Conservation (phyloP, 2,329 filamentous ascomycete species). For the Neonectria magnoliae region DNA sequence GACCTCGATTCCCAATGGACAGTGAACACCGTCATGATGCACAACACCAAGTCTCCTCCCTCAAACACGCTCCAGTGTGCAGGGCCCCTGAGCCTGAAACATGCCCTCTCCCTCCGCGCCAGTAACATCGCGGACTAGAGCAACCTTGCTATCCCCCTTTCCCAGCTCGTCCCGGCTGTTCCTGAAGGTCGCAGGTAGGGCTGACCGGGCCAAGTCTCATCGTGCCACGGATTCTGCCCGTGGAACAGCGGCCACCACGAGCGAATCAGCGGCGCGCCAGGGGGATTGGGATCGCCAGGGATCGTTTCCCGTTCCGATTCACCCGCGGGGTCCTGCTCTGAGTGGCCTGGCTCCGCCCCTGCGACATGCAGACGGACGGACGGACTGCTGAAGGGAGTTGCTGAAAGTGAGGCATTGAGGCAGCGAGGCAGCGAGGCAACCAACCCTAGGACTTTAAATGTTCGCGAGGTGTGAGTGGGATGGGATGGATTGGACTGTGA, state of each 20-base stretch:
- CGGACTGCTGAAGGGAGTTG: neutral
- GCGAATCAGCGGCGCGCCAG: slow-evolving; percentile 39
- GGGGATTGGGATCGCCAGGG: slow-evolving; percentile 22
- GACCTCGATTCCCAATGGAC: neutral
- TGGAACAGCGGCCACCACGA: slow-evolving; percentile 46
- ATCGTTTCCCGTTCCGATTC: slow-evolving; percentile 14
- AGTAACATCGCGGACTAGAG: neutral
- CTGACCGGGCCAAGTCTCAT: slow-evolving; percentile 30
- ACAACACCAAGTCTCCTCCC: neutral
- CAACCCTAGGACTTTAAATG: neutral
- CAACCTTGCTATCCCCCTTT: neutral
- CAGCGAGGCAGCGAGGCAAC: slow-evolving; percentile 1
- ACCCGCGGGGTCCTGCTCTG: too few relatives aligned
- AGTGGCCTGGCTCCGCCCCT: slow-evolving; percentile 24
- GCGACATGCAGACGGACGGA: slow-evolving; percentile 23
- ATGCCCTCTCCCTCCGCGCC: neutral
- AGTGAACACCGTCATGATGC: neutral
- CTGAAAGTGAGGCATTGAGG: slow-evolving; percentile 1
- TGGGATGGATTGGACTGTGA: too few relatives aligned
- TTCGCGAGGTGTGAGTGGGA: neutral
- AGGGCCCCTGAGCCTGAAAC: neutral
- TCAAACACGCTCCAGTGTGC: neutral
- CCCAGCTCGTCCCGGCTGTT: neutral
- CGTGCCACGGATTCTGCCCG: slow-evolving; percentile 38
- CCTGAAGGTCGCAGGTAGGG: slow-evolving; percentile 33